These are phyloP conservation scores for Stemphylium lycopersici DNA, from an alignment of 2,329 filamentous ascomycete species.

Conservation along the genomic window DNA sequence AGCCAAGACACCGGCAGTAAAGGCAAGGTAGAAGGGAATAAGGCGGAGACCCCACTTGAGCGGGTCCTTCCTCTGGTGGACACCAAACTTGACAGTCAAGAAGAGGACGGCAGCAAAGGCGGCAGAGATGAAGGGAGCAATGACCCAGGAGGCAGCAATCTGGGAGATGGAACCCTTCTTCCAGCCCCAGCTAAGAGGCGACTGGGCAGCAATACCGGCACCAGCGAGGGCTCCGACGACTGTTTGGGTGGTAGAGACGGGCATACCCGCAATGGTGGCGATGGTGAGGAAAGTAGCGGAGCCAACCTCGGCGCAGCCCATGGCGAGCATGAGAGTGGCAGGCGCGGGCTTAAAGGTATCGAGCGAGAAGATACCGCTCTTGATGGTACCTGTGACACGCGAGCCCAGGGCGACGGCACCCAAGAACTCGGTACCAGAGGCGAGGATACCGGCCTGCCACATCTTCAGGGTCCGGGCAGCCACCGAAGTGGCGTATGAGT, in stretches of 20 bases:
- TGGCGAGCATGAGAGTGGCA: constrained; percentile 63
- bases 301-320: constrained; percentile 59
- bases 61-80: constrained; percentile 57
- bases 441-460: constrained; percentile 58
- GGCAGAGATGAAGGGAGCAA: constrained; percentile 57
- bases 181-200: constrained; percentile 37
- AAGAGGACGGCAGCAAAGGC: constrained; percentile 59
- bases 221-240: constrained; percentile 66
- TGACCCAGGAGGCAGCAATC: constrained; percentile 55
- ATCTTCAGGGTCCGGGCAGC: constrained; percentile 60
- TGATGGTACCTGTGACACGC: constrained; percentile 66
- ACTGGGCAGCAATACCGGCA: constrained; percentile 59
- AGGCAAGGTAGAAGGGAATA: constrained; percentile 57
- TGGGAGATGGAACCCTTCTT: constrained; percentile 36
- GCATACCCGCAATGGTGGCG: constrained; percentile 61
- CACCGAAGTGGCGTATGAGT: constrained; percentile 54
- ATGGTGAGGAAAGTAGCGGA: constrained; percentile 53
- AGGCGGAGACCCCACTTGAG: constrained; percentile 58
- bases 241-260: constrained; percentile 67
- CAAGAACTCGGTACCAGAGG: constrained; percentile 58
- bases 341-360: constrained; percentile 56
- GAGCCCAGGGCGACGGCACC: constrained; percentile 60
- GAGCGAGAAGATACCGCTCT: constrained; percentile 63
- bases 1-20: constrained; percentile 57
- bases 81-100: constrained; percentile 56